phyloP scores from a whole-genome alignment of 2,329 filamentous ascomycete genomes.

The Hymenoscyphus salicellus region DNA sequence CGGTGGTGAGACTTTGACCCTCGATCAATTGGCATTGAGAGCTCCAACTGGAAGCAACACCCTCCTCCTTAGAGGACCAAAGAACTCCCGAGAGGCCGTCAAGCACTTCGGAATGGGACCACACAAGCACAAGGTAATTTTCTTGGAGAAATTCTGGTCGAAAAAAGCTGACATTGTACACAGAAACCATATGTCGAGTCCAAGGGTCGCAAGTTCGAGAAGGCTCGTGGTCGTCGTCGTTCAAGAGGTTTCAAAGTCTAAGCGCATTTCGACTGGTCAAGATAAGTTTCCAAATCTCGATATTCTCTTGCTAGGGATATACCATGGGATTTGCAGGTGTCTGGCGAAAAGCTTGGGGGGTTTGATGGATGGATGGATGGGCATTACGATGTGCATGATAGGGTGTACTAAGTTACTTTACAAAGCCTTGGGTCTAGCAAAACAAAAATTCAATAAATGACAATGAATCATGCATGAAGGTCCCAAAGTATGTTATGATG shows the following conservation, averaged over 20 bases:
- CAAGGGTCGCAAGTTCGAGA: conserved; percentile 99
- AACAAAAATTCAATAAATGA: not conserved
- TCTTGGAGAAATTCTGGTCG: conserved; percentile 24
- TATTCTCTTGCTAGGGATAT: conserved; percentile 20
- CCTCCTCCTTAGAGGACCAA: conserved; percentile 92
- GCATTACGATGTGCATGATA: conserved; percentile 1
- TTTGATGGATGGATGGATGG: conserved; percentile 9
- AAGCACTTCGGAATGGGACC: conserved; percentile 99
- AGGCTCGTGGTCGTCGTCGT: conserved; percentile 95
- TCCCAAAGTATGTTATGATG: conserved; percentile 34
- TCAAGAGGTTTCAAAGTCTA: conserved; percentile 99
- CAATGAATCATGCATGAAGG: conserved; percentile 25
- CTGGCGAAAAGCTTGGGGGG: conserved; percentile 11
- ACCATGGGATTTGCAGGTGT: conserved; percentile 10
- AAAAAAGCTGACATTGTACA: conserved; percentile 36
- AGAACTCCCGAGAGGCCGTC: conserved; percentile 95
- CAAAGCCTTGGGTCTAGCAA: conserved; percentile 2
- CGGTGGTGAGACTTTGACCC: conserved; percentile 90
- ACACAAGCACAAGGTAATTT: conserved; percentile 88
- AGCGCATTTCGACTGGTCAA: conserved; percentile 38
- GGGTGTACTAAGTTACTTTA: not conserved
- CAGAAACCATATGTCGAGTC: conserved; percentile 95
- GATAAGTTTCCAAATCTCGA: conserved; percentile 23
- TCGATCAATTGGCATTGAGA: conserved; percentile 95
- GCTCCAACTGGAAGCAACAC: conserved; percentile 96